A percentile compares a stretch with the other conserved stretches of the same genome.
phyloP scores from a whole-genome alignment of 2,329 filamentous ascomycete genomes.

The Fusarium devonianum region DNA sequence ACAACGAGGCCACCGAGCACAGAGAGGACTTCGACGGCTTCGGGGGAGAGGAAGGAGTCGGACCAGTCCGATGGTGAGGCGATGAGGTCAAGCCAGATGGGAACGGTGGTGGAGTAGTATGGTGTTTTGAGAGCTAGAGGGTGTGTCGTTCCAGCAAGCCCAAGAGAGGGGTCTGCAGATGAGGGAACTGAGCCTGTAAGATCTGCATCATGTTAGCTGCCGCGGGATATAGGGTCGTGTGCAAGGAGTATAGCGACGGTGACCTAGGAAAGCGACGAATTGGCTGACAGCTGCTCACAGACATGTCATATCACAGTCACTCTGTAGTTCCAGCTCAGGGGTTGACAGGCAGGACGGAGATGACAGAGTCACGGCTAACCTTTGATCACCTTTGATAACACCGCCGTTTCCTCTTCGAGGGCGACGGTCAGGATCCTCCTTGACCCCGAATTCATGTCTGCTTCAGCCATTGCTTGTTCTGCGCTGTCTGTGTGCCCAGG shows the following conservation, averaged over 20 bases:
- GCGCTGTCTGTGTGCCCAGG: too few species aligned
- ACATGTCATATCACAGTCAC: too few species aligned
- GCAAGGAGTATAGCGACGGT: too few species aligned
- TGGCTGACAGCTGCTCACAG: too few species aligned
- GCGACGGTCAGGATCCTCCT: conserved; percentile 66
- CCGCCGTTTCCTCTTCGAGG: conserved; percentile 54
- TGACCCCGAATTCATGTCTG: conserved; percentile 32
- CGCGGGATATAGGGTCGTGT: too few species aligned
- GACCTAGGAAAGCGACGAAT: too few species aligned
- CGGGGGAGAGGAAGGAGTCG: conserved; percentile 63
- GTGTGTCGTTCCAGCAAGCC: conserved; percentile 68
- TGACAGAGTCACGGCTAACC: conserved; percentile 47
- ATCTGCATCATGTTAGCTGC: conserved; percentile 49
- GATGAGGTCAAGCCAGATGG: conserved; percentile 73
- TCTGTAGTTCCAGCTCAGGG: too few species aligned
- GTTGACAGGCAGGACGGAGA: background rate
- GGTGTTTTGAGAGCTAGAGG: conserved; percentile 60
- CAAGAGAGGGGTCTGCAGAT: conserved; percentile 46
- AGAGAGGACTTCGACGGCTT: conserved; percentile 67
- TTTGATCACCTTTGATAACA: conserved; percentile 60
- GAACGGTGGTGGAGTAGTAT: conserved; percentile 68
- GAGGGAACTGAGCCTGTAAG: conserved; percentile 57
- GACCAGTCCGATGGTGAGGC: conserved; percentile 62
- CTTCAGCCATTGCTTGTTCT: conserved; percentile 37
- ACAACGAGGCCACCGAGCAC: conserved; percentile 67